These are phyloP conservation scores for Davidsoniella eucalypti DNA, from an alignment of 2,329 filamentous ascomycete genomes.

Conservation along the genomic window DNA sequence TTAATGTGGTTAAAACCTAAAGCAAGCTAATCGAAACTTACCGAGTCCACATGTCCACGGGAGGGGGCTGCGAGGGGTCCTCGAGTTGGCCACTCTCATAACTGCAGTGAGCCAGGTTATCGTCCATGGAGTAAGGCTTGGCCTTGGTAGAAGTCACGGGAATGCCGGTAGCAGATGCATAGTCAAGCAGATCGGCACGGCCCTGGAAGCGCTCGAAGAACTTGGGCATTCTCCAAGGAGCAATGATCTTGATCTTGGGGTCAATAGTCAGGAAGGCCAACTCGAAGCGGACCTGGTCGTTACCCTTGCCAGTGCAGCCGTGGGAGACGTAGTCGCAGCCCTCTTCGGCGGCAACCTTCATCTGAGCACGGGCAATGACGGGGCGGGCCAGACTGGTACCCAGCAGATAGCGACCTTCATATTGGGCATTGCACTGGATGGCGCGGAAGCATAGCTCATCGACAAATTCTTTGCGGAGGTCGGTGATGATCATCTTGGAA, in stretches of 20 bases:
- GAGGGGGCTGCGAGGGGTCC: slow-evolving; percentile 39
- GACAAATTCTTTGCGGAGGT: slow-evolving; percentile 55
- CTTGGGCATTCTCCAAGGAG: slow-evolving; percentile 54
- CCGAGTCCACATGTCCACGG: slow-evolving; percentile 53
- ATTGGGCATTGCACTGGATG: slow-evolving; percentile 49
- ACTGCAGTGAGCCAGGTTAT: slow-evolving; percentile 58
- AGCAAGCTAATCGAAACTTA: neutral
- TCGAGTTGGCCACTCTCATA: slow-evolving; percentile 68
- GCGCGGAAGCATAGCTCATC: slow-evolving; percentile 62
- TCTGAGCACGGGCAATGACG: slow-evolving; percentile 47
- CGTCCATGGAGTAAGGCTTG: slow-evolving; percentile 48
- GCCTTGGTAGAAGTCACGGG: slow-evolving; percentile 58
- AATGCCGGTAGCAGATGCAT: slow-evolving; percentile 48
- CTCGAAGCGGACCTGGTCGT: slow-evolving; percentile 24
- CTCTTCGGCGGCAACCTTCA: slow-evolving; percentile 24
- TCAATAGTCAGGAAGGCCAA: slow-evolving; percentile 30
- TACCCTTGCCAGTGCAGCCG: slow-evolving; percentile 45
- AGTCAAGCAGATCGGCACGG: slow-evolving; percentile 56
- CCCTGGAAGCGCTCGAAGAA: slow-evolving; percentile 58
- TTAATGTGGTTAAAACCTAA: neutral
- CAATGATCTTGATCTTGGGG: slow-evolving; percentile 53
- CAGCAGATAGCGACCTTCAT: slow-evolving; percentile 33
- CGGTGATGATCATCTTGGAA: slow-evolving; percentile 31
- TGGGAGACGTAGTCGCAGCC: slow-evolving; percentile 17
- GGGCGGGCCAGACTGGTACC: slow-evolving; percentile 44